Conservation (phyloP, 2,329 filamentous ascomycete species). For the Alternaria arbusti region DNA sequence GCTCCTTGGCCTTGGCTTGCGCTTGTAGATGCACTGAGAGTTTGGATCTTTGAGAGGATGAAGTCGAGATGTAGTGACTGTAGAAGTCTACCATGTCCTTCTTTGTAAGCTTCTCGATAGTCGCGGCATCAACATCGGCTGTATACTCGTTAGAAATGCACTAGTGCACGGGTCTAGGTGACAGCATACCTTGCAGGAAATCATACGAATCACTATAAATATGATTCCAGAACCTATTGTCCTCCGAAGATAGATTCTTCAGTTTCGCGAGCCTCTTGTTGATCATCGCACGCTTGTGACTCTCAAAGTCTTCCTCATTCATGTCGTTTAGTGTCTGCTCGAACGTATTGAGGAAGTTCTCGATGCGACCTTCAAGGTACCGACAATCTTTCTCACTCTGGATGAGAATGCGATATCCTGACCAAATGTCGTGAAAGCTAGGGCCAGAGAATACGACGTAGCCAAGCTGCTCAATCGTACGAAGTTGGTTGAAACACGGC, state of each 20-base stretch:
- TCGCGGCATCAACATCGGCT: conserved; percentile 78
- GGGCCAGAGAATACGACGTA: conserved; percentile 92
- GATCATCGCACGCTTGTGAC: conserved; percentile 87
- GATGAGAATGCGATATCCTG: conserved; percentile 84
- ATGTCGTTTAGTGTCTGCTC: conserved; percentile 73
- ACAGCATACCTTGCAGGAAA: conserved; percentile 78
- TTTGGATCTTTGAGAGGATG: conserved; percentile 78
- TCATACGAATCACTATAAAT: conserved; percentile 87
- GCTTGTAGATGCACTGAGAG: conserved; percentile 83
- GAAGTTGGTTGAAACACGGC: conserved; percentile 90
- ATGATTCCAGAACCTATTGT: conserved; percentile 80
- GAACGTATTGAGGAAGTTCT: conserved; percentile 78
- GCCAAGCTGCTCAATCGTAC: conserved; percentile 96
- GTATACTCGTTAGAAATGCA: conserved; percentile 8
- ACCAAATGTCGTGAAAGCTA: conserved; percentile 74
- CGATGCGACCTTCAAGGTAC: conserved; percentile 87
- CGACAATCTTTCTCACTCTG: conserved; percentile 87
- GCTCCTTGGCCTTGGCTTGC: conserved; percentile 60
- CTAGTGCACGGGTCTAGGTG: background rate
- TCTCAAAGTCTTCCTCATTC: conserved; percentile 84
- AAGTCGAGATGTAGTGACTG: conserved; percentile 74
- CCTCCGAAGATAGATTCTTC: conserved; percentile 90
- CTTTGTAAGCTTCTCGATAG: conserved; percentile 78
- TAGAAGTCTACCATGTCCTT: conserved; percentile 82
- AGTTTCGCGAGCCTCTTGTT: conserved; percentile 87